Base-by-base conservation (phyloP, 495 filamentous ascomycete genomes). In the Parathielavia appendiculata region DNA sequence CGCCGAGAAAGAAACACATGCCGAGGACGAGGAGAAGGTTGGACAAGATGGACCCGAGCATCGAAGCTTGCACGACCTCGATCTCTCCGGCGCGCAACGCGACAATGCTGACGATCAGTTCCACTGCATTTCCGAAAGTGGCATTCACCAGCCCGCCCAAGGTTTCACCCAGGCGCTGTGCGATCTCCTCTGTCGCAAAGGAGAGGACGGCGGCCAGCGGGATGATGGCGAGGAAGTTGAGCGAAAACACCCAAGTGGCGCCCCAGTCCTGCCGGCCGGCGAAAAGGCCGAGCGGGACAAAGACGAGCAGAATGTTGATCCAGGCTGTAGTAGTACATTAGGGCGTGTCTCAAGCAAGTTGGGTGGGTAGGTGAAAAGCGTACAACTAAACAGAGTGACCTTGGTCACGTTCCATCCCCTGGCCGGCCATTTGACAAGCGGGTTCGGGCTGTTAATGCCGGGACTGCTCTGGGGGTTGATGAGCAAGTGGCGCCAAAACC, bases 111-210 rank as follows among this genome's bases (percentile, higher is more conserved):
- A 97, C 93, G 76, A 98, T 98, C 65, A 97, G 73, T 66, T 98
- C 93, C n/a, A 97, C 92, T 0, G 93, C 93, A 79, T 98, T 98
- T 41, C 93, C 93, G 75, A 96, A 96, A 8, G 90, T 95, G 26
- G 93, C 93, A 77, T 98, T 98, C 68, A 97, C 81, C 63, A 98
- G 73, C 1, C 93, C 93, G 41, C 93, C 93, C 36, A 97, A 69
- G 0, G 93, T 92, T 71, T 97, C 87, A 17, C 93, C 93, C 57
- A 97, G 79, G 50, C 87, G 86, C 12, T 81, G 79, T 7, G 90
- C 85, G 58, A 98, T 79, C 71, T 98, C 90, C 75, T 97, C 93
- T 1, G 93, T 98, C 44, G 93, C 93, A 72, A 96, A 96, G 59
- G 91, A 95, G 60, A 98, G 76, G 60, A 98, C 77, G 7, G 92